phyloP scores from a whole-genome alignment of 805 yeast species.

The Candida insectalens region DNA sequence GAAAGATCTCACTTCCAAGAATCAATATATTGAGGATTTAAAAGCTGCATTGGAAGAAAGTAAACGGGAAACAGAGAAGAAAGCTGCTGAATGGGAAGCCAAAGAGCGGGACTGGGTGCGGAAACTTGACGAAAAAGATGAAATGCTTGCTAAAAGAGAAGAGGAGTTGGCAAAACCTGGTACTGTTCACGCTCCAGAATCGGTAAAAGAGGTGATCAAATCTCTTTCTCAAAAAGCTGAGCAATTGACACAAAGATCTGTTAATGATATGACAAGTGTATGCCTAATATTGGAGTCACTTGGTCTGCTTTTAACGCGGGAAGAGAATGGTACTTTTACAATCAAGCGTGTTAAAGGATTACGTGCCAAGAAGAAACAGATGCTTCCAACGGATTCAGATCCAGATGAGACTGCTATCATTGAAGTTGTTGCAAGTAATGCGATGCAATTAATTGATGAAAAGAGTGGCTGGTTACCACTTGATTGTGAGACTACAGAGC shows the following conservation, averaged over 20 bases:
- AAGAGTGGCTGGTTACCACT: constrained; percentile 7
- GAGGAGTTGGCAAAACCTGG: constrained; percentile 6
- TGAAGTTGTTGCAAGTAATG: constrained; percentile 7
- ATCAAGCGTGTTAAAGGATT: constrained; percentile 78
- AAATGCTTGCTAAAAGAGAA: not conserved
- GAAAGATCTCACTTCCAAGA: constrained; percentile 1
- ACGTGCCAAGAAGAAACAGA: constrained; percentile 32
- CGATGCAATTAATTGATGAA: constrained; percentile 4
- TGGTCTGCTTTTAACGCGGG: constrained; percentile 58
- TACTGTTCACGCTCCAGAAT: constrained; percentile 5
- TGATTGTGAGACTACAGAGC: constrained; percentile 11
- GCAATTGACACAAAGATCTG: constrained; percentile 46
- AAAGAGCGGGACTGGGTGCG: too few species aligned
- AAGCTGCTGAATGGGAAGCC: not conserved
- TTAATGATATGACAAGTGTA: constrained; percentile 32
- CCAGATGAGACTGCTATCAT: constrained; percentile 4
- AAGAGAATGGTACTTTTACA: constrained; percentile 28
- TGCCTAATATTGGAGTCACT: constrained; percentile 62
- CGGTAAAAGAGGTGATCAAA: not conserved
- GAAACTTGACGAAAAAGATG: constrained; percentile 2
- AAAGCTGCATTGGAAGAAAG: constrained; percentile 7
- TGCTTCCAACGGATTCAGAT: constrained; percentile 4
- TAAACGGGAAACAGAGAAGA: constrained; percentile 9
- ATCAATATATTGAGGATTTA: constrained; percentile 1
- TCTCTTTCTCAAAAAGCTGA: constrained; percentile 48